phyloP scores from a whole-genome alignment of 495 filamentous ascomycete species.

The Lepraria neglecta region DNA sequence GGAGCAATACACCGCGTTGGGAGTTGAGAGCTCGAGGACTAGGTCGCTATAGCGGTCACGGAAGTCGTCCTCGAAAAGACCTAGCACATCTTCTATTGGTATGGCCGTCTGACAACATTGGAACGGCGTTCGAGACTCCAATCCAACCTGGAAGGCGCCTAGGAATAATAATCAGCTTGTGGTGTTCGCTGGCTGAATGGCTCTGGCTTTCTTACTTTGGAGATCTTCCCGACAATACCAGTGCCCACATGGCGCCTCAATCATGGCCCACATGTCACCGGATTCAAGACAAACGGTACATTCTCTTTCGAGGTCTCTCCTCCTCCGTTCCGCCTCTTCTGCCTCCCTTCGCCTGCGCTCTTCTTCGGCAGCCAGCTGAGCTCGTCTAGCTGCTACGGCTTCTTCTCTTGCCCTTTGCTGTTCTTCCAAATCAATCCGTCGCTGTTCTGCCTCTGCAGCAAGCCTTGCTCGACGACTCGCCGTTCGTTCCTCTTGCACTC shows the following conservation, averaged over 20 bases:
- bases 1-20: conserved; percentile 5
- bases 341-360: background rate
- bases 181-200: too few species aligned
- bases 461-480: background rate
- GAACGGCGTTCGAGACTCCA: conserved; percentile 4
- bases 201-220: background rate
- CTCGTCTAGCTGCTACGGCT: conserved; percentile 6
- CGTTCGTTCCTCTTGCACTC: background rate
- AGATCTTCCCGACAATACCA: conserved; percentile 4
- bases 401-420: background rate
- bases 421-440: background rate
- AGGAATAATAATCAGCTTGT: background rate
- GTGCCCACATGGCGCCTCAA: background rate
- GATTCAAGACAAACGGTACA: conserved; percentile 3
- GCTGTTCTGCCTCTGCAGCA: background rate
- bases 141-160: background rate
- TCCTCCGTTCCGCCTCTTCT: conserved; percentile 1
- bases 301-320: background rate
- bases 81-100: background rate
- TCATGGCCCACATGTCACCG: background rate
- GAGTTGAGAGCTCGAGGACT: background rate
- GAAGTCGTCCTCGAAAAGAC: background rate
- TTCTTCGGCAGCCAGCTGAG: background rate
- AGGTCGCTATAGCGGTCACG: background rate
- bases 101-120: background rate